A percentile compares a stretch with the other conserved stretches of the same genome.
Conservation (phyloP, 164 flowering plant genomes). For the Echeveria elegans region DNA sequence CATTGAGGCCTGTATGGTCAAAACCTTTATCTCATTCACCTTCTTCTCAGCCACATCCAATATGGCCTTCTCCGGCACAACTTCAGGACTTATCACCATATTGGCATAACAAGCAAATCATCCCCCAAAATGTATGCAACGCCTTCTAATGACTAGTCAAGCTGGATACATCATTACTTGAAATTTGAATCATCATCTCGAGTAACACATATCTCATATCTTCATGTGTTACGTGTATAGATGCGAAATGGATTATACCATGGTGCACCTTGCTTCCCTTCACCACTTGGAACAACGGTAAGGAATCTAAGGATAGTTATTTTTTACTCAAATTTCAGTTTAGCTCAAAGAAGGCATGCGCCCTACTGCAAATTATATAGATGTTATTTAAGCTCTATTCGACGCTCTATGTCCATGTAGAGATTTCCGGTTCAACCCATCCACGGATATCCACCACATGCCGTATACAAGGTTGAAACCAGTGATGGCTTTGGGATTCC, state of each 20-base stretch:
- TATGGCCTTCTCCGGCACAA: slow-evolving; percentile 24
- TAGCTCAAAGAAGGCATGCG: neutral
- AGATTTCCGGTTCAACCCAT: slow-evolving; percentile 40
- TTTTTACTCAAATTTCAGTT: neutral
- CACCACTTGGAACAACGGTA: slow-evolving; percentile 36
- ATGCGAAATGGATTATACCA: slow-evolving; percentile 40
- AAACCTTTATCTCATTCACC: slow-evolving; percentile 39
- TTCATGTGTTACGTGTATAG: slow-evolving; percentile 17
- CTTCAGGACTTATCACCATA: slow-evolving; percentile 35
- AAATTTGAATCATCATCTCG: neutral
- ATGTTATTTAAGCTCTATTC: neutral
- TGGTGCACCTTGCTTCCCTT: slow-evolving; percentile 57
- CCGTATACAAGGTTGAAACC: slow-evolving; percentile 43
- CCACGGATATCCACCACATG: slow-evolving; percentile 50
- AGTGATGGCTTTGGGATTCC: slow-evolving; percentile 19
- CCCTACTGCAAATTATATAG: neutral
- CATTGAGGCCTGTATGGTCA: slow-evolving; percentile 67
- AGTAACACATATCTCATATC: neutral
- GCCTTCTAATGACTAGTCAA: neutral
- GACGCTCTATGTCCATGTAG: slow-evolving; percentile 23
- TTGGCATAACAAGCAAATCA: slow-evolving; percentile 43
- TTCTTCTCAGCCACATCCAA: slow-evolving; percentile 27
- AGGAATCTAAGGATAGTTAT: neutral
- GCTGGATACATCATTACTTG: neutral
- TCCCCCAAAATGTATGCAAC: slow-evolving; percentile 35